Base-by-base conservation (phyloP, 495 filamentous ascomycete species). In the Aspergillus indologenus region DNA sequence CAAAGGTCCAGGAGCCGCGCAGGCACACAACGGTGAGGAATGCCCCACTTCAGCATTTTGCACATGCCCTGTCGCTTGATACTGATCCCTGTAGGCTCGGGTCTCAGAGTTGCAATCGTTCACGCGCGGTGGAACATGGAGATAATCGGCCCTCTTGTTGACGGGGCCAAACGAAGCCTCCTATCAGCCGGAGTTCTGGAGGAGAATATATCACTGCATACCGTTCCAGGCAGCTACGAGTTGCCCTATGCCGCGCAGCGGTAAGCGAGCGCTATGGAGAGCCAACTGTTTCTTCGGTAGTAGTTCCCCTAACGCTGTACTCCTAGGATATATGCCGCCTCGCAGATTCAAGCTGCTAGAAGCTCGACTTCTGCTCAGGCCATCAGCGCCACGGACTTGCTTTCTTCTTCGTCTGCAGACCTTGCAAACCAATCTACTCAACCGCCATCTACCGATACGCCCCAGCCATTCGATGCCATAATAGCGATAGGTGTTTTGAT, bases 401-500 rank as follows among this genome's bases (percentile, higher is more conserved):
- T 92, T 47, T 79, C 77, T 22, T 87, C 87, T 62, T 86, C 86
- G 2, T 85, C 86, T 8, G 73, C 81, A 19, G 88, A 91, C 67
- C 77, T 91, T 21, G 73, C 75, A 44, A 71, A 74, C 44, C 58
- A 63, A 7, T 44, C 65, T 2, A 54, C 63, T 45, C 67, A 59
- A 59, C 68, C 47, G 49, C 67, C 45, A 43, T 61, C 75, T 0
- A 80, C 75, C 3, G 57, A 59, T 44, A 57, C 65, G 7, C 68
- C 72, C 54, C 79, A 81, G 18, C 85, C 90, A 9, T 97, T 97
- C 69, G 91, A 97, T 69, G 92, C 95, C 42, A 83, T 98, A 50
- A 90, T 98, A 59, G 92, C 94, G 56, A 92, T 98, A 62, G 94
- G 94, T 49, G 92, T 96, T 44, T 83, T 98, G 24, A 96, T 98